These are phyloP conservation scores for Aspergillus baeticus DNA, from an alignment of 495 filamentous ascomycete species.

Conservation along the genomic window DNA sequence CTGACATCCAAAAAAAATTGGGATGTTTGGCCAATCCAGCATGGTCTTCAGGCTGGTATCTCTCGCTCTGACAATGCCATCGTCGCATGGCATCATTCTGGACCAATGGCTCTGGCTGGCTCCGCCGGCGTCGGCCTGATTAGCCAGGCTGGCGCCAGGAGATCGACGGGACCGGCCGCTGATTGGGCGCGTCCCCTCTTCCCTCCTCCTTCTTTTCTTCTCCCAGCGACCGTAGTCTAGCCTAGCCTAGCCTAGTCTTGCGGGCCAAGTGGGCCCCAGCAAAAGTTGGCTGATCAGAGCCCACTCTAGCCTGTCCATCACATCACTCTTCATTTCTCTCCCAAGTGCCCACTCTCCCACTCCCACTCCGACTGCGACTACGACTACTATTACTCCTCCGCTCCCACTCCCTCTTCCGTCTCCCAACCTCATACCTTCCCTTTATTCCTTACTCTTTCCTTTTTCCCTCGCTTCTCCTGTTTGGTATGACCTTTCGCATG, in stretches of 20 bases:
- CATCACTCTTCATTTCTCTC: constrained; percentile 12
- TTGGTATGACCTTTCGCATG: not conserved
- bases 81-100: constrained; percentile 11
- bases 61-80: not conserved
- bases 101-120: constrained; percentile 13
- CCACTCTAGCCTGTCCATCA: constrained; percentile 3
- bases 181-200: constrained; percentile 8
- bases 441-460: constrained; percentile 9
- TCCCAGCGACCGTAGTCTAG: not conserved
- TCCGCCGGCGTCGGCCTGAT: constrained; percentile 18
- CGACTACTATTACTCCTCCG: constrained; percentile 5
- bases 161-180: constrained; percentile 19
- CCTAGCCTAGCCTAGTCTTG: constrained; percentile 1
- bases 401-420: not conserved
- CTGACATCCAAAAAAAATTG: not conserved
- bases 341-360: not conserved
- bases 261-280: constrained; percentile 16
- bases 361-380: not conserved
- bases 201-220: constrained; percentile 1
- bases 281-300: constrained; percentile 12
- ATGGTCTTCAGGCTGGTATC: not conserved
- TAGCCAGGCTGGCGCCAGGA: constrained; percentile 3
- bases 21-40: not conserved
- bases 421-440: constrained; percentile 6
- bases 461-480: not conserved